phyloP scores from a whole-genome alignment of 371 early-diverging fungal genomes.

The Syncephalastrum sp. region DNA sequence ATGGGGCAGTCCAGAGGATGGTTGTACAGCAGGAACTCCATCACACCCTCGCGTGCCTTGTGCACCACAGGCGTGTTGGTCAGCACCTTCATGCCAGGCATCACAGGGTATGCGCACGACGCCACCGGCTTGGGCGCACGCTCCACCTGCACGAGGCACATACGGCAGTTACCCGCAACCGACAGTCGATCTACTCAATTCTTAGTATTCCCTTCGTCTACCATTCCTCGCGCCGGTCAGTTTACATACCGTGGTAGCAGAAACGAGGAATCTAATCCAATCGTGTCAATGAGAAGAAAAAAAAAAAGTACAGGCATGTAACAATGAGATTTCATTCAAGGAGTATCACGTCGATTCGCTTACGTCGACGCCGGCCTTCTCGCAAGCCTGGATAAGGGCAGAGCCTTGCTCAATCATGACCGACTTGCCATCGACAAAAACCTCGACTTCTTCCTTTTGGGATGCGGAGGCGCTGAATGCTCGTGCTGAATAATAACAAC shows the following conservation, averaged over 20 bases:
- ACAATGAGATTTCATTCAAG: neutral
- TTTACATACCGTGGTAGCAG: slow-evolving; percentile 86
- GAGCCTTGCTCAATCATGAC: slow-evolving; percentile 91
- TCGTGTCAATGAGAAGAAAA: slow-evolving; percentile 2
- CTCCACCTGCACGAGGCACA: slow-evolving; percentile 98
- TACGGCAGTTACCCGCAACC: slow-evolving; percentile 98
- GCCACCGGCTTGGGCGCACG: slow-evolving; percentile 95
- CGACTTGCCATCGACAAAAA: slow-evolving; percentile 90
- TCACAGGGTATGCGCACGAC: slow-evolving; percentile 96
- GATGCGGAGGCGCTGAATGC: slow-evolving; percentile 54
- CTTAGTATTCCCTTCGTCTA: neutral
- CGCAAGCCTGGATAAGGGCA: slow-evolving; percentile 97
- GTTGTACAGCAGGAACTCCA: slow-evolving; percentile 97
- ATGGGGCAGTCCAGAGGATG: slow-evolving; percentile 98
- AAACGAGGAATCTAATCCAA: slow-evolving; percentile 84
- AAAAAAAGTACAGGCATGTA: neutral
- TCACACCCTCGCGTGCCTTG: slow-evolving; percentile 97
- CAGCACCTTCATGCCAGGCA: slow-evolving; percentile 96
- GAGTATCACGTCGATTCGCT: slow-evolving; percentile 7
- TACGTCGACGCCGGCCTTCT: slow-evolving; percentile 81
- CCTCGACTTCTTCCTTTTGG: slow-evolving; percentile 69
- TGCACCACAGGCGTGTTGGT: slow-evolving; percentile 93
- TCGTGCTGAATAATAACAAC: slow-evolving; percentile 34
- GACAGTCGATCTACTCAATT: slow-evolving; percentile 72
- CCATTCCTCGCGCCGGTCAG: neutral